Evolutionary conservation across 2,329 filamentous ascomycete species (phyloP), one percentile per base, ranked within the genome.

Genomic region (Decorospora gaudefroyi): DNA sequence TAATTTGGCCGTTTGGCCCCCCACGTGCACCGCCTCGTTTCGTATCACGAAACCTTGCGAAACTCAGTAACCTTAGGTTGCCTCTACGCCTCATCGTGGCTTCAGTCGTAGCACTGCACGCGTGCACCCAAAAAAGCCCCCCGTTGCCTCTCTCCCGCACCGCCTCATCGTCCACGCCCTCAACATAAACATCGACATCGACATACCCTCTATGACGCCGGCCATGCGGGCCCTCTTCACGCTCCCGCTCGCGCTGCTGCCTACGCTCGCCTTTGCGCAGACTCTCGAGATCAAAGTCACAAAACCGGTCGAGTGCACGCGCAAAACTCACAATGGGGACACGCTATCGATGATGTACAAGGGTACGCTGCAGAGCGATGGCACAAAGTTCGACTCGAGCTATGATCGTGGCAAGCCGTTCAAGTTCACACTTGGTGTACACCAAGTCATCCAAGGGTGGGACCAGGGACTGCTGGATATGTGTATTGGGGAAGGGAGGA

Each of bases 401-500:
- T 95, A 95, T 73, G 84, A 91, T 57, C 83, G 91, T 29, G 83
- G 84, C 23, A 68, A 74, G 46, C 92, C 93, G 4, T 83, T 99
- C 65, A 75, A 69, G 50, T 97, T 99, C 75, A 83, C 77, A 51
- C 76, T 99, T 21, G 93, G 93, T 23, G 74, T 75, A 16, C 88
- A 90, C 30, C 81, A 87, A 69, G 93, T 97, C 36, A 99, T 99
- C 69, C 85, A 88, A 75, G 92, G 92, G 66, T 96, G 91, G 92
- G 92, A 97, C 62, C 74, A 95, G 68, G 92, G 92, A 35, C 80
- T 97, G 26, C 62, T 93, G 40, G 88, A 88, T 65, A 96, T 97
- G 91, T 97, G 93, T 74, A 87, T 95, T 60, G 92, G 93, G 51
- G 92, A 97, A 78, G 92, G 91, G 78, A 82, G 73, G 72, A 92